Base-by-base conservation (phyloP, 2,329 filamentous ascomycete genomes). In the Blumeria graminis region DNA sequence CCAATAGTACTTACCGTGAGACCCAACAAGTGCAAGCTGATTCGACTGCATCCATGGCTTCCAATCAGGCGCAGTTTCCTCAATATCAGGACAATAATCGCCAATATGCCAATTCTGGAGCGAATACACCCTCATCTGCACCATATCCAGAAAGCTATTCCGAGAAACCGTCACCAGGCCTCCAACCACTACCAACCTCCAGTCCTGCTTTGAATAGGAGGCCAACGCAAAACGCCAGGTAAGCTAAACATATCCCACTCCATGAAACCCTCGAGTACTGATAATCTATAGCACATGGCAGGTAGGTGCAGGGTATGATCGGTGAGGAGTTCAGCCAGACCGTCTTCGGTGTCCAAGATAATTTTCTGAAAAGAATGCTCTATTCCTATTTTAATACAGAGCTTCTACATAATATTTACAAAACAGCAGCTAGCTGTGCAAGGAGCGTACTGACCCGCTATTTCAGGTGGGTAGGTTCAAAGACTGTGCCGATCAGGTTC, bases 281-380 rank as follows among this genome's bases (percentile, higher is more conserved):
- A 58, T 50, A 5, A 28, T 34, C 45, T 55, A 18, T 61, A 76
- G 73, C 66, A 73, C 74, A 60, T 77, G 74, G 74, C 74, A 77
- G 67, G 72, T 74, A 61, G 74, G 74, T 62, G 74, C 74, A 56
- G 74, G 74, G 59, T 77, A 77, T 64, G 74, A 77, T 51, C 68
- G 72, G 65, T 72, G 70, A 66, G 65, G 63, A 65, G 56, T 50
- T 56, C 58, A 58, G 57, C 61, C 62, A 60, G 62, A 62, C 45
- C 62, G 64, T 61, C 62, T 64, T 64, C 60, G 56, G 57, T 51
- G 59, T 56, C 56, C 57, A 36, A 54, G 28, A 46, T 57, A 59
- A 59, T 50, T 55, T 53, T 61, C 55, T 59, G 60, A 56, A 60
- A 60, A 56, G 55, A 60, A 59, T 61, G 11, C 11, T 60, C 57